Conservation (phyloP, 2,329 filamentous ascomycete species). For the Exophiala alcalophila region DNA sequence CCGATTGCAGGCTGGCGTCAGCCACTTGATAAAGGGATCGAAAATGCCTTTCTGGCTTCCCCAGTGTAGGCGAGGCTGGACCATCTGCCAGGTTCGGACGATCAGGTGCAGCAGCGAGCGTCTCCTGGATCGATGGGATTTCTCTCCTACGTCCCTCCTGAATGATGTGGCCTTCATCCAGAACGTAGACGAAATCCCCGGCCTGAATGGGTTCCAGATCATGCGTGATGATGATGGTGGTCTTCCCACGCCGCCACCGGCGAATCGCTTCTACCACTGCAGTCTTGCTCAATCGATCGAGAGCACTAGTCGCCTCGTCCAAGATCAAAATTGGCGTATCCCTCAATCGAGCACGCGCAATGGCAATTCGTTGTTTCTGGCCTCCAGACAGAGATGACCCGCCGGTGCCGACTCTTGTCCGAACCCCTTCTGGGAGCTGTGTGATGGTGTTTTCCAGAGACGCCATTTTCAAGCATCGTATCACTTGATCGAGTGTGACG, state of each 20-base stretch:
- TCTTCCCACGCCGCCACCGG: slow-evolving; percentile 73
- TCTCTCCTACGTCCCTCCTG: slow-evolving; percentile 70
- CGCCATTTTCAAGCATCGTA: slow-evolving; percentile 62
- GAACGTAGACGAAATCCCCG: slow-evolving; percentile 74
- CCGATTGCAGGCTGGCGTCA: too few species aligned
- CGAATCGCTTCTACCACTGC: slow-evolving; percentile 73
- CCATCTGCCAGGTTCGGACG: too few species aligned
- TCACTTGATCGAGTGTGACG: slow-evolving; percentile 56
- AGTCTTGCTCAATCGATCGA: slow-evolving; percentile 69
- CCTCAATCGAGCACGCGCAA: slow-evolving; percentile 74
- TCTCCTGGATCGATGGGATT: too few species aligned
- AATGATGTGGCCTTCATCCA: slow-evolving; percentile 67
- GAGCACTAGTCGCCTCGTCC: slow-evolving; percentile 82
- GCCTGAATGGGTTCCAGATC: slow-evolving; percentile 72
- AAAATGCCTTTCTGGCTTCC: too few species aligned
- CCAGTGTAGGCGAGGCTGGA: too few species aligned
- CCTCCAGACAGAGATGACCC: slow-evolving; percentile 76
- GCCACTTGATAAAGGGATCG: not conserved
- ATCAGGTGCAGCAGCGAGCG: too few species aligned
- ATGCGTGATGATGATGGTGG: slow-evolving; percentile 91
- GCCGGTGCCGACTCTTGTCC: slow-evolving; percentile 69
- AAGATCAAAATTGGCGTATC: slow-evolving; percentile 78
- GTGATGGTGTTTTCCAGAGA: slow-evolving; percentile 66
- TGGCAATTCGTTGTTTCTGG: slow-evolving; percentile 74
- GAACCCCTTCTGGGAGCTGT: slow-evolving; percentile 64